These are phyloP conservation scores for Sordariomycetes sp. DNA, from an alignment of 2,329 filamentous ascomycete species.

Conservation along the genomic window DNA sequence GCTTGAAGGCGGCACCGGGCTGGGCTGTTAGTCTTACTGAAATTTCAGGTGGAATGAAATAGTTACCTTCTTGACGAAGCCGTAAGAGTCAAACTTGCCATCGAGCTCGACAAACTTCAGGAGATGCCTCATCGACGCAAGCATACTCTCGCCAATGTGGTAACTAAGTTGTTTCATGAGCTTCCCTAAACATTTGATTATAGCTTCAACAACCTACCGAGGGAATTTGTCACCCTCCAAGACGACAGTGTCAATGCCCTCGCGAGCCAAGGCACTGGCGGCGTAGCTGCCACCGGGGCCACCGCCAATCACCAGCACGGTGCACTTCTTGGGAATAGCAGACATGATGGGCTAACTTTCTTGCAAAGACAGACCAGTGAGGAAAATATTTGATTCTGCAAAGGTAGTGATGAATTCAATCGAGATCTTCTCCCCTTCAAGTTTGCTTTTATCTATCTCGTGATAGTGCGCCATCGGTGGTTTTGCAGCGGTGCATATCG, in stretches of 20 bases:
- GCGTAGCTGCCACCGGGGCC: not conserved
- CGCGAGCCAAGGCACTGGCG: not conserved
- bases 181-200: too few relatives aligned
- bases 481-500: too few relatives aligned
- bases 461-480: too few relatives aligned
- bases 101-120: not conserved
- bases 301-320: not conserved
- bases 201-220: too few relatives aligned
- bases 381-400: too few relatives aligned
- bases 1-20: not conserved
- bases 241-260: not conserved
- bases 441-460: too few relatives aligned
- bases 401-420: too few relatives aligned
- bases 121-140: not conserved
- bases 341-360: not conserved
- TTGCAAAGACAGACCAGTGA: too few relatives aligned
- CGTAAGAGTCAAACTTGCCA: not conserved
- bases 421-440: too few relatives aligned
- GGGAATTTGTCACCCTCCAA: not conserved
- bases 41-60: too few relatives aligned
- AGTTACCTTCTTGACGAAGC: conserved; percentile 1
- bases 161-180: too few relatives aligned
- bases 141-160: conserved; percentile 1
- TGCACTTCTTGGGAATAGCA: not conserved
- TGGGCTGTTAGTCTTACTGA: too few relatives aligned